phyloP scores from a whole-genome alignment of 2,329 filamentous ascomycete genomes.

The Phaeosphaeria sp. region DNA sequence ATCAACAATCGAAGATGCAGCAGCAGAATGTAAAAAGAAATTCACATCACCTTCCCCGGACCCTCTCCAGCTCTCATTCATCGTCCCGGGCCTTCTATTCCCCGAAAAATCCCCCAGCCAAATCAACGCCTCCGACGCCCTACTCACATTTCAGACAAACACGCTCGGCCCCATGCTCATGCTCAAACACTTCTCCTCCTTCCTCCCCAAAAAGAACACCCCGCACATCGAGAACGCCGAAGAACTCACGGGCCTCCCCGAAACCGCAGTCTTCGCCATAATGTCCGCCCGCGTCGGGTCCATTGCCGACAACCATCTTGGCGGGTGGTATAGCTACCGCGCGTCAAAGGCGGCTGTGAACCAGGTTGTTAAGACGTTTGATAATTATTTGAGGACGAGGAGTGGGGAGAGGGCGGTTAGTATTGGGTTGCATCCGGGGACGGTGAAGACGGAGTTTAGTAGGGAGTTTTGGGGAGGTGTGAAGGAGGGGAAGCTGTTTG shows the following conservation, averaged over 20 bases:
- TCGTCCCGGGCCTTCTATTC: slow-evolving; percentile 73
- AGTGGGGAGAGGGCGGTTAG: slow-evolving; percentile 70
- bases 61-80: slow-evolving; percentile 73
- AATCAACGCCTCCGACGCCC: slow-evolving; percentile 66
- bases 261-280: slow-evolving; percentile 70
- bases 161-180: slow-evolving; percentile 76
- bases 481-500: slow-evolving; percentile 68
- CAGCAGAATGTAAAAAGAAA: slow-evolving; percentile 60
- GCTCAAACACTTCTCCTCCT: slow-evolving; percentile 75
- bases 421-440: slow-evolving; percentile 79
- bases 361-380: slow-evolving; percentile 73
- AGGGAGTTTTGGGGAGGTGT: slow-evolving; percentile 74
- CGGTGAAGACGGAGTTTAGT: slow-evolving; percentile 77
- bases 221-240: slow-evolving; percentile 7
- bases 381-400: slow-evolving; percentile 67
- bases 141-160: slow-evolving; percentile 77
- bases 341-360: slow-evolving; percentile 78
- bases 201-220: slow-evolving; percentile 67
- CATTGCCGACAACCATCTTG: slow-evolving; percentile 73
- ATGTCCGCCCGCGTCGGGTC: slow-evolving; percentile 82
- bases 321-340: slow-evolving; percentile 85
- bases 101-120: slow-evolving; percentile 75
- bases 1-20: slow-evolving; percentile 63
- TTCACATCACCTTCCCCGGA: slow-evolving; percentile 54
- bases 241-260: slow-evolving; percentile 47